Evolutionary conservation across 148 eudicot genomes (phyloP).

Genomic region (Talinum fruticosum): DNA sequence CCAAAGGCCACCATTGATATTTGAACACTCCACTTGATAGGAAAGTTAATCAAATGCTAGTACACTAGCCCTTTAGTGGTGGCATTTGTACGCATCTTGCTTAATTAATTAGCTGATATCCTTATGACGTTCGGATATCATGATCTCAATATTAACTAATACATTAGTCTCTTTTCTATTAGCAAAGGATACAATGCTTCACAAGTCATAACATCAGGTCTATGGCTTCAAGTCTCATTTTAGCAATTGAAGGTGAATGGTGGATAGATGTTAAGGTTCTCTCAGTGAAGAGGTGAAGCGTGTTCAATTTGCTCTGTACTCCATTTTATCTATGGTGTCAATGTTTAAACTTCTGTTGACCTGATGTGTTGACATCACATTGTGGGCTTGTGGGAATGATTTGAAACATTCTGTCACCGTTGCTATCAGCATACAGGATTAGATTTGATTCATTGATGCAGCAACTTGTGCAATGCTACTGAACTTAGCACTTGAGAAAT

Average conservation of each 20-base stretch:
- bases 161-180: background rate
- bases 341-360: background rate
- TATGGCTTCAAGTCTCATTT: conserved; percentile 4
- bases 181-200: background rate
- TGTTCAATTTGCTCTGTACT: background rate
- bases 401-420: background rate
- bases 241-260: background rate
- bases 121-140: background rate
- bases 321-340: conserved; percentile 4
- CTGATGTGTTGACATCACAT: background rate
- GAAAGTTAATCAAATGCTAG: background rate
- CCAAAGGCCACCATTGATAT: too few relatives aligned
- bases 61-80: background rate
- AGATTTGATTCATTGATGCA: background rate
- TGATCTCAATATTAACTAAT: background rate
- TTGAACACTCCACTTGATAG: too few relatives aligned
- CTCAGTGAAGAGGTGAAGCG: background rate
- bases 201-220: background rate
- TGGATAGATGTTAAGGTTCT: background rate
- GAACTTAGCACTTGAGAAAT: background rate
- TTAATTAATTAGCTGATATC: background rate
- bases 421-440: background rate
- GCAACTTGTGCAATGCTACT: background rate
- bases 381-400: background rate
- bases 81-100: background rate